Evolutionary conservation across 768 basidiomycete genomes (phyloP).

Genomic region (Lentinula guzmanii): DNA sequence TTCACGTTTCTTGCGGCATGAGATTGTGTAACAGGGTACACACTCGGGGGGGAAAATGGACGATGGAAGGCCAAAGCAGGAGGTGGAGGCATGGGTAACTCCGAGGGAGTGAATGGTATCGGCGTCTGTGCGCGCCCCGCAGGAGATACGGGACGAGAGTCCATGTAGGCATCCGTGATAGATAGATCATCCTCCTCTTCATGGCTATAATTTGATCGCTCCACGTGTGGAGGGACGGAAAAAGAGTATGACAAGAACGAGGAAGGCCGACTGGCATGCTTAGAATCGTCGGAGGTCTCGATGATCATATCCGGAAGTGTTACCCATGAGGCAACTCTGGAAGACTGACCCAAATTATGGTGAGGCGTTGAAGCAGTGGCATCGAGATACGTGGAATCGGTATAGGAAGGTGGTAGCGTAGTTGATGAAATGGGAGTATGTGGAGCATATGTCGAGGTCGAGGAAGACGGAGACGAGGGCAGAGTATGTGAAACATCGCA

Average conservation of each 20-base stretch:
- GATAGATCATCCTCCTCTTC: not conserved
- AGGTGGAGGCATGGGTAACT: not conserved
- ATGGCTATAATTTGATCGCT: no score
- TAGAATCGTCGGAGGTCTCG: not conserved
- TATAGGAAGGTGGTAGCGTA: not conserved
- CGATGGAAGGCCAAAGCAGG: not conserved
- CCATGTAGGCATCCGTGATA: slow-evolving; percentile 1
- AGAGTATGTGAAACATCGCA: not conserved
- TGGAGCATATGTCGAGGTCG: not conserved
- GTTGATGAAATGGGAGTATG: not conserved
- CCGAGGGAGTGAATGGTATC: not conserved
- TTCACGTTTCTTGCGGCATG: not conserved
- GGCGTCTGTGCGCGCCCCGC: not conserved
- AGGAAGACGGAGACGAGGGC: not conserved
- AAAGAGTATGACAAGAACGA: no score
- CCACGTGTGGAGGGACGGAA: no score
- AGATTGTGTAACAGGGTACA: not conserved
- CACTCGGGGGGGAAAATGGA: not conserved
- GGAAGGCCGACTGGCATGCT: no score
- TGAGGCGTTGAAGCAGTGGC: no score
- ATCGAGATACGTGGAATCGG: not conserved
- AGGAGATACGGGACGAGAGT: not conserved
- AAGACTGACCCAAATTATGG: no score
- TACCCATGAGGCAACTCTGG: not conserved
- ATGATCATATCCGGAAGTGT: not conserved